Evolutionary conservation across 805 yeast species (phyloP), one percentile per base, ranked within the genome.

Genomic region (Candida tammaniensis): DNA sequence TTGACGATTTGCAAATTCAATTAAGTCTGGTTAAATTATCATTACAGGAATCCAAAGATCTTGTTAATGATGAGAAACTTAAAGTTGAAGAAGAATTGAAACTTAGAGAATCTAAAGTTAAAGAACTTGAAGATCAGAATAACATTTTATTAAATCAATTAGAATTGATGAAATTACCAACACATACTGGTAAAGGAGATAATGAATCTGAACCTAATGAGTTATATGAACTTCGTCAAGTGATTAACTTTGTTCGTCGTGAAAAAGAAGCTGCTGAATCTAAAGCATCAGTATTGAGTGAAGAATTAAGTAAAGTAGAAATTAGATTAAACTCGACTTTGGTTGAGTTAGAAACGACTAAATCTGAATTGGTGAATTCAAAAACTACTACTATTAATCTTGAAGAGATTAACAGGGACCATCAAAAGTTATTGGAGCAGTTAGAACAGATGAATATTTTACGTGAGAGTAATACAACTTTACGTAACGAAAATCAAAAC

Each of bases 181-280:
- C 36, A 12, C 4, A 17, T 22, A 10, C 24, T 11, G 6, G 28
- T 7, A n/a, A 20, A 3, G 32, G 18, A 5, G 37, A 28, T 17
- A 35, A 38, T 12, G 46, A 31, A 8, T 38, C 42, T 8, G 49
- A 44, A 6, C 27, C 30, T n/a, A 33, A 41, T 22, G 48, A 30
- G 9, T 35, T 33, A 5, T 43, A 33, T 10, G 65, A 59, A 19
- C 39, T 61, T 30, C 56, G 56, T 32, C 80, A 80, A 42, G 70
- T 86, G 17, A 60, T 87, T 22, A 52, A 69, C 1, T 80, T 73
- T 47, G 61, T 87, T 38, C 80, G 89, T 29, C 77, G 82, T 41
- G 94, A 86, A 45, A 83, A 81, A 48, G 95, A 87, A 42, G 65
- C 80, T 4, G 68, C 80, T 1, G 81, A 78, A 30, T 71, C 78